Evolutionary conservation across 768 basidiomycete genomes (phyloP).

Genomic region (Termitomyces sp.): DNA sequence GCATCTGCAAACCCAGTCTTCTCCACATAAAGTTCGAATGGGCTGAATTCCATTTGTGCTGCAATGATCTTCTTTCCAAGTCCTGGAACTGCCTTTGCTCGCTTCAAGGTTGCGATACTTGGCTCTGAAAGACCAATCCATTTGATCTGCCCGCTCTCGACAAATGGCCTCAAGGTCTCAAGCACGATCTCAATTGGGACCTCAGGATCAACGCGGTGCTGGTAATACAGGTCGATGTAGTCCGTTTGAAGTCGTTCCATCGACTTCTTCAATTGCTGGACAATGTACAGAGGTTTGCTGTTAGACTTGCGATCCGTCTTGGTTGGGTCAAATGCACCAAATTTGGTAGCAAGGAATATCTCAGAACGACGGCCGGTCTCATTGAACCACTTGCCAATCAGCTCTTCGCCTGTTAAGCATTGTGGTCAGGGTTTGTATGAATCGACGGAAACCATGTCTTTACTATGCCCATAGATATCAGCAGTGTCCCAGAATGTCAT

Average conservation of each 20-base stretch:
- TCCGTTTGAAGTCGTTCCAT: conserved; percentile 36
- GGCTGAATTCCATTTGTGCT: conserved; percentile 38
- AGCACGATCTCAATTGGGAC: conserved; percentile 41
- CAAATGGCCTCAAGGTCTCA: conserved; percentile 1
- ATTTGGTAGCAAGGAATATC: conserved; percentile 61
- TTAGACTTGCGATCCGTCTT: conserved; percentile 19
- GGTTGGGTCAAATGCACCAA: conserved; percentile 4
- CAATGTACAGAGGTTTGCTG: conserved; percentile 24
- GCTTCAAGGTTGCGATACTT: conserved; percentile 35
- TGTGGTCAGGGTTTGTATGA: background rate
- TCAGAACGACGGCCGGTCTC: conserved; percentile 42
- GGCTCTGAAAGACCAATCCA: conserved; percentile 49
- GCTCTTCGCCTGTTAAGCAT: conserved; percentile 5
- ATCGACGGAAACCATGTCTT: background rate
- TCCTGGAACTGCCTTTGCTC: conserved; percentile 41
- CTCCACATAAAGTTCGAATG: conserved; percentile 39
- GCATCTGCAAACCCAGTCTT: conserved; percentile 32
- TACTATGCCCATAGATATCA: conserved; percentile 37
- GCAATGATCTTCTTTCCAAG: conserved; percentile 27
- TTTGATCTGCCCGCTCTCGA: conserved; percentile 22
- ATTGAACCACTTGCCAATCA: conserved; percentile 32
- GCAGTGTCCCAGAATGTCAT: conserved; percentile 44
- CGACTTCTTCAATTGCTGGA: conserved; percentile 29
- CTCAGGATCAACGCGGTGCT: conserved; percentile 35
- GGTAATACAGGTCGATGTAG: conserved; percentile 40